phyloP scores from a whole-genome alignment of 1,139 yeast genomes.

The Sugiyamaella paludigena region DNA sequence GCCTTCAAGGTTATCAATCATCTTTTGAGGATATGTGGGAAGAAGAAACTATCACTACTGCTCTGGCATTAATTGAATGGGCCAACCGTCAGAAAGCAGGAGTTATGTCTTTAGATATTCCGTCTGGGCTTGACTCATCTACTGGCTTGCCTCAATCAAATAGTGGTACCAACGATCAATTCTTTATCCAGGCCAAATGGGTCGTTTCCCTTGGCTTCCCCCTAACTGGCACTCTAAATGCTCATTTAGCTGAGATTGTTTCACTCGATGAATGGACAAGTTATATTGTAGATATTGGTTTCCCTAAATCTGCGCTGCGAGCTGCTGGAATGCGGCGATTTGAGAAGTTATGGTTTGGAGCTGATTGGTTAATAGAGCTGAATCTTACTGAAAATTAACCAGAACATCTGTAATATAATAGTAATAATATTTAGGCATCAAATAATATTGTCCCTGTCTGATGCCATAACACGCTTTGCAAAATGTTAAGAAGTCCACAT shows the following conservation, averaged over 20 bases:
- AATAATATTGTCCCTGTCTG: no score
- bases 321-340: slow-evolving; percentile 46
- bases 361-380: slow-evolving; percentile 36
- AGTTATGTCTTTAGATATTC: slow-evolving; percentile 71
- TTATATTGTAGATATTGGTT: slow-evolving; percentile 70
- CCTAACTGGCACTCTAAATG: slow-evolving; percentile 60
- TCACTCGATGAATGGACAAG: slow-evolving; percentile 50
- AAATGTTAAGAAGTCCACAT: no score
- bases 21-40: slow-evolving; percentile 53
- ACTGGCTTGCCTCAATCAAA: slow-evolving; percentile 56
- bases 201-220: slow-evolving; percentile 76
- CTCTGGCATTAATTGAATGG: slow-evolving; percentile 61
- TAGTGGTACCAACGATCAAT: slow-evolving; percentile 8
- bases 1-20: slow-evolving; percentile 77
- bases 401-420: no score
- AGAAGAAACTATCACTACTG: slow-evolving; percentile 46
- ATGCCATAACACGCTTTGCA: no score
- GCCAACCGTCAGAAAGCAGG: slow-evolving; percentile 51
- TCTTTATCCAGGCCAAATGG: slow-evolving; percentile 44
- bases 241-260: slow-evolving; percentile 48
- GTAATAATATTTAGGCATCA: no score
- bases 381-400: slow-evolving; percentile 15
- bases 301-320: slow-evolving; percentile 47
- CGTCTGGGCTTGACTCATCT: slow-evolving; percentile 83
- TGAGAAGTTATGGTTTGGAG: slow-evolving; percentile 45